Evolutionary conservation across 129 eudicot genomes (phyloP).

Genomic region (Arctium lappa): DNA sequence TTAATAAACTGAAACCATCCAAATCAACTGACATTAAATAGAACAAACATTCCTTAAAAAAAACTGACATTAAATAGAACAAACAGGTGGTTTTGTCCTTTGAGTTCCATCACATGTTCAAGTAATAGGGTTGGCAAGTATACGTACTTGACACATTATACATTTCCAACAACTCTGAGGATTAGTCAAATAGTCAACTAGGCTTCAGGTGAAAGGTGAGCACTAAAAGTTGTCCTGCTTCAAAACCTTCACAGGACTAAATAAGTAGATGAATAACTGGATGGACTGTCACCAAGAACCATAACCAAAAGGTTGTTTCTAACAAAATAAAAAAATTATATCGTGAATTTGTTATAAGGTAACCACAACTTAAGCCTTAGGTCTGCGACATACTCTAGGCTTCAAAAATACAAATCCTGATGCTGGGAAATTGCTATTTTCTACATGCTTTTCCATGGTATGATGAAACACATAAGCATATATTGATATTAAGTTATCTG

Average conservation of each 20-base stretch:
- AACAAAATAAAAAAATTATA: background rate
- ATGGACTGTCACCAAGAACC: background rate
- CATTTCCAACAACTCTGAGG: background rate
- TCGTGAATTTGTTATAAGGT: background rate
- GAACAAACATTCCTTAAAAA: too few relatives aligned
- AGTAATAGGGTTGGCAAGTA: background rate
- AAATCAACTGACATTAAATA: background rate
- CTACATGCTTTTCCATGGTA: background rate
- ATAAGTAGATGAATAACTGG: background rate
- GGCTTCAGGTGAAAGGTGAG: background rate
- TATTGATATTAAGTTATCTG: too few relatives aligned
- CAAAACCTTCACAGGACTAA: background rate
- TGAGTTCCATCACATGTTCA: background rate
- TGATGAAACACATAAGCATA: too few relatives aligned
- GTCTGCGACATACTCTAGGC: background rate
- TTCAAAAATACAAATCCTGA: background rate
- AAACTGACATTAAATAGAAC: background rate
- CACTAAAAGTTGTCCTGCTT: background rate
- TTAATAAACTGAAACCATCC: background rate
- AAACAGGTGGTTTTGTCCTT: background rate
- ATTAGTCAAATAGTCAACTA: background rate
- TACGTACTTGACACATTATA: background rate
- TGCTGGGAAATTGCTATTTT: background rate
- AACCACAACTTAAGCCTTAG: background rate
- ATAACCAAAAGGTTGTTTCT: background rate